Evolutionary conservation across 371 early-diverging fungal species (phyloP).

Genomic region (Mucor circinelloides): DNA sequence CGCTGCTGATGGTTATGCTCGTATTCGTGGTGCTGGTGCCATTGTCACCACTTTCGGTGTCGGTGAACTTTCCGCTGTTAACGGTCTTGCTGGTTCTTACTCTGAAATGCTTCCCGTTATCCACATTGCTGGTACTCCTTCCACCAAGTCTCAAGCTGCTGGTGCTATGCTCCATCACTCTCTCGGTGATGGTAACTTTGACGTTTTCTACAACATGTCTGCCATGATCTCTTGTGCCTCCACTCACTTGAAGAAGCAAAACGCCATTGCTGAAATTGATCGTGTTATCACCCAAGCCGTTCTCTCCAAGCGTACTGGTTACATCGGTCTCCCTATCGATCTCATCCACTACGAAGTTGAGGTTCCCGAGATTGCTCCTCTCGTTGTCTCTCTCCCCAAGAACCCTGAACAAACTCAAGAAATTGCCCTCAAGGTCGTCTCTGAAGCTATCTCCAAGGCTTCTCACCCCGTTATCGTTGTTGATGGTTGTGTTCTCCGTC

Average conservation of each 20-base stretch:
- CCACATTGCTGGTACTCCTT: constrained; percentile 59
- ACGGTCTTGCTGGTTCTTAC: constrained; percentile 56
- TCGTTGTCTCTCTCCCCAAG: constrained; percentile 22
- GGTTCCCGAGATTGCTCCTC: constrained; percentile 23
- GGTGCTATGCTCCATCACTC: constrained; percentile 58
- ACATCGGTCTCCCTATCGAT: constrained; percentile 56
- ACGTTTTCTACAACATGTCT: constrained; percentile 45
- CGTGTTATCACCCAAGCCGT: constrained; percentile 30
- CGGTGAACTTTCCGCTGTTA: constrained; percentile 55
- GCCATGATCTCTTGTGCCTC: constrained; percentile 46
- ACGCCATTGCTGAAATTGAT: constrained; percentile 49
- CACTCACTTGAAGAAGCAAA: constrained; percentile 30
- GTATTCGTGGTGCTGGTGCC: constrained; percentile 37
- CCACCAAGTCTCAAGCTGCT: constrained; percentile 40
- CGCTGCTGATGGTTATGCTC: constrained; percentile 64
- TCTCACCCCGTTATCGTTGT: constrained; percentile 47
- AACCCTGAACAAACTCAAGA: constrained; percentile 37
- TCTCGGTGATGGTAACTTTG: constrained; percentile 58
- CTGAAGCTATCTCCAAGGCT: constrained; percentile 33
- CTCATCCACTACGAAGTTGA: constrained; percentile 37
- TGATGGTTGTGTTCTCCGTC: constrained; percentile 52
- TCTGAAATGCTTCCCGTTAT: constrained; percentile 60
- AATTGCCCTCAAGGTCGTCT: constrained; percentile 31
- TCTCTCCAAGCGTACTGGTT: constrained; percentile 40
- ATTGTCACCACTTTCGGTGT: constrained; percentile 62